A percentile compares a stretch with the other conserved stretches of the same genome.
Evolutionary conservation across 805 yeast species (phyloP).

Genomic region (Pichia membranifaciens): DNA sequence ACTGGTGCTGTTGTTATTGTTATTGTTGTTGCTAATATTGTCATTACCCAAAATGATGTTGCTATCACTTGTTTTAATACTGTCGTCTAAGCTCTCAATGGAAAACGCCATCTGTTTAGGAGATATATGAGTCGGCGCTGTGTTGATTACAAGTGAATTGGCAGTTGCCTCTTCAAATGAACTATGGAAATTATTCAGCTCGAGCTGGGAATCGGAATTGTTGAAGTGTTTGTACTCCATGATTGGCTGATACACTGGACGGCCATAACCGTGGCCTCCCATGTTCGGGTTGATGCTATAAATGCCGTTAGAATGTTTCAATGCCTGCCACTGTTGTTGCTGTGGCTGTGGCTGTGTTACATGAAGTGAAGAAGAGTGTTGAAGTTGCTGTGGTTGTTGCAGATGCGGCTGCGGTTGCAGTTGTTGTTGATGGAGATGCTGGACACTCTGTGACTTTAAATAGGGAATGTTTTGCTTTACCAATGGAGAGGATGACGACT

Average conservation of each 20-base stretch:
- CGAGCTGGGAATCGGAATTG: not conserved
- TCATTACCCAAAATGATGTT: not conserved
- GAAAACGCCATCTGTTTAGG: not conserved
- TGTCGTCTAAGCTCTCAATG: not conserved
- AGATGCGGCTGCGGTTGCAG: not conserved
- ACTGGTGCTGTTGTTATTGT: not conserved
- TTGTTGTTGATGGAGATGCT: not conserved
- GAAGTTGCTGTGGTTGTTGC: not conserved
- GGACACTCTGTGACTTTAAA: not conserved
- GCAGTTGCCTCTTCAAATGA: not conserved
- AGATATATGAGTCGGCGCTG: not conserved
- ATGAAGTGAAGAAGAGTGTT: too few relatives aligned
- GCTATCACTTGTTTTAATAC: not conserved
- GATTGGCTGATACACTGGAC: not conserved
- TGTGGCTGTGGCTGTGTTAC: not conserved
- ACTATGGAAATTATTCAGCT: not conserved
- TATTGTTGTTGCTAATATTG: not conserved
- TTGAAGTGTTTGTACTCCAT: not conserved
- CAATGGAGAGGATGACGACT: not conserved
- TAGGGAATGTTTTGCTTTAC: not conserved
- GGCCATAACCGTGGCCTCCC: not conserved
- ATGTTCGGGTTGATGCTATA: not conserved
- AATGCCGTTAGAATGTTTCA: not conserved
- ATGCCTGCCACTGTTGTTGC: not conserved
- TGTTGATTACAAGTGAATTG: not conserved